Evolutionary conservation across 2,329 filamentous ascomycete species (phyloP).

Genomic region (Neofusicoccum laricinum): DNA sequence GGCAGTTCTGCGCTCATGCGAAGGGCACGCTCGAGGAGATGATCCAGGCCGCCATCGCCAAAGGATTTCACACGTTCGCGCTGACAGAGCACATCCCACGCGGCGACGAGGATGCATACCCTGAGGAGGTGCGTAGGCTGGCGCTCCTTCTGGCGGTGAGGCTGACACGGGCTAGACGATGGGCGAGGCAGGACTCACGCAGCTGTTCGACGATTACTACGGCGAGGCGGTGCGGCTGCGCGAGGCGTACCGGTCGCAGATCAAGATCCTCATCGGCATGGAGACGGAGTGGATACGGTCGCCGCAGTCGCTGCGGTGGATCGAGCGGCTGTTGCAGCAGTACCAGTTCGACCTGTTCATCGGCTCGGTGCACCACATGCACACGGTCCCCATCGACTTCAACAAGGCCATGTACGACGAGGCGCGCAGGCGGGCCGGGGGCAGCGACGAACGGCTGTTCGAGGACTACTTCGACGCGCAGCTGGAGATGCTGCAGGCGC

Average conservation of each 20-base stretch:
- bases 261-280: constrained; percentile 83
- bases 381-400: constrained; percentile 85
- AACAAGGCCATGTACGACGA: constrained; percentile 64
- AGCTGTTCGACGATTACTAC: constrained; percentile 69
- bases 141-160: no score
- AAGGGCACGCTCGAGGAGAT: constrained; percentile 81
- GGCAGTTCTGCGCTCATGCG: constrained; percentile 94
- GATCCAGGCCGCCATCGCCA: constrained; percentile 71
- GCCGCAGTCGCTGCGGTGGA: constrained; percentile 58
- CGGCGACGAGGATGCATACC: constrained; percentile 76
- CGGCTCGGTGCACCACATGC: constrained; percentile 87
- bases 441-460: constrained; percentile 65
- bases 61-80: constrained; percentile 78
- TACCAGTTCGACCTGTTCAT: constrained; percentile 83
- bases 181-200: constrained; percentile 27
- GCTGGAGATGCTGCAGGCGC: constrained; percentile 69
- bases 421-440: constrained; percentile 56
- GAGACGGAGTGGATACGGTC: constrained; percentile 86
- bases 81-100: constrained; percentile 96
- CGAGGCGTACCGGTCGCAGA: constrained; percentile 63
- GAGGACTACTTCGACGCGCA: constrained; percentile 88
- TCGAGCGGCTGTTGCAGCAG: constrained; percentile 57
- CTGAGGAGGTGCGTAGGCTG: constrained; percentile 68
- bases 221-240: constrained; percentile 72
- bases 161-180: constrained; percentile 7